Base-by-base conservation (phyloP, 139 green algal species). In the Dunaliella primolecta region DNA sequence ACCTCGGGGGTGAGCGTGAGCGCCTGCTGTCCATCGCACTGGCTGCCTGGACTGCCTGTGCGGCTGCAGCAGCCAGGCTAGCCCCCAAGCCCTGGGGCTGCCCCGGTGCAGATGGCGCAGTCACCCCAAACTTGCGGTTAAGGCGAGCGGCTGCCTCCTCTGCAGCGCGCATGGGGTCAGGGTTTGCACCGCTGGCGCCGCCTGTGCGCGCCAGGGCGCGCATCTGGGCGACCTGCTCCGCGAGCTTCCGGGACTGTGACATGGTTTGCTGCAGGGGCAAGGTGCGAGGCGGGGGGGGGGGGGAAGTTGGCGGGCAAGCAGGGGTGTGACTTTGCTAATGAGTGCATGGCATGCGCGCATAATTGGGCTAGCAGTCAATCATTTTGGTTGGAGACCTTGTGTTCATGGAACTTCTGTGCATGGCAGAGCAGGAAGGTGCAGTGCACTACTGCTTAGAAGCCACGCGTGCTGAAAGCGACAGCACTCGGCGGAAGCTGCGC, bases 71-170 rank as follows among this genome's bases (percentile, higher is more conserved):
- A 2, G 75, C 75, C 71, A 32, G 29, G 71, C 71, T 77, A n/a
- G 27, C 71, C 71, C 29, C 25, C 11, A 31, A 21, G 71, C 71
- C 7, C 71, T 77, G 29, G 27, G 3, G 11, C 71, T 77, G 20
- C 11, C 29, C 29, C 25, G 71, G 71, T 21, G 3, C 2, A 32
- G 15, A 2, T 11, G 71, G 27, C 71, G n/a, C 21, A 7, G 29
- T 32, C 29, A 31, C 71, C 15, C 71, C 71, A 30, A 88, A 78
- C 31, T 82, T 82, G 33, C 29, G 35, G 1, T 81, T 81, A 23
- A 88, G 55, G 1, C 85, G 85, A 21, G 85, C 85, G 0, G 85
- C 85, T 33, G 81, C 85, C 85, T 88, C 85, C 85, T 88, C 85
- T 35, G 85, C 85, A 64, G 83, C 85, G 71, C 78, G 82, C 21